These are phyloP conservation scores for Nannochloris sp. DNA, from an alignment of 139 green algal genomes.

Conservation along the genomic window DNA sequence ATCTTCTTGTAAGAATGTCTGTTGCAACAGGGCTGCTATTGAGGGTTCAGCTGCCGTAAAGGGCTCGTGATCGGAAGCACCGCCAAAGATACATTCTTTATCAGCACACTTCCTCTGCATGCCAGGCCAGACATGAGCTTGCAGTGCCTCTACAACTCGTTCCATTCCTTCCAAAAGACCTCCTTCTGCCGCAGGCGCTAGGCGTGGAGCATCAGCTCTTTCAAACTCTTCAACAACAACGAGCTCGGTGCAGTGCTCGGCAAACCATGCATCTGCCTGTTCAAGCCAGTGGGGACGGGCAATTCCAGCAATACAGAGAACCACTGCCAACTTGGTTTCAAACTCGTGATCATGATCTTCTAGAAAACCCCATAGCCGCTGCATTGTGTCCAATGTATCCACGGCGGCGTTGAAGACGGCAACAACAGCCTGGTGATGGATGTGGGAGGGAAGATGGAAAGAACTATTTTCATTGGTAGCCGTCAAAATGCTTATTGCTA, in stretches of 20 bases:
- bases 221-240: no score
- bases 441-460: not conserved
- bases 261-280: conserved; percentile 10
- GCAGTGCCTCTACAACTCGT: conserved; percentile 39
- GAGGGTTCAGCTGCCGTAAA: no score
- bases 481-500: not conserved
- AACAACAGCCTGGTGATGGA: conserved; percentile 14
- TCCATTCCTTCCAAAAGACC: conserved; percentile 17
- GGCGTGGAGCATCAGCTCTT: no score
- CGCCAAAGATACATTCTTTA: not conserved
- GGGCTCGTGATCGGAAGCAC: no score
- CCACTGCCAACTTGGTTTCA: not conserved
- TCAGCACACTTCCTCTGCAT: not conserved
- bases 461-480: no score
- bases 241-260: conserved; percentile 10
- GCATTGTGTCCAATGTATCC: conserved; percentile 2
- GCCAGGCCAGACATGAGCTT: conserved; percentile 46
- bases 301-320: not conserved
- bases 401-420: conserved; percentile 12
- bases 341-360: not conserved
- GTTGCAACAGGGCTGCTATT: no score
- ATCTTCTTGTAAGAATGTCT: no score
- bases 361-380: not conserved
- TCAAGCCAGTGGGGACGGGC: not conserved
- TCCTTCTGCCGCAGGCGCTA: not conserved